Base-by-base conservation (phyloP, 768 basidiomycete genomes). In the Serendipita sp. region DNA sequence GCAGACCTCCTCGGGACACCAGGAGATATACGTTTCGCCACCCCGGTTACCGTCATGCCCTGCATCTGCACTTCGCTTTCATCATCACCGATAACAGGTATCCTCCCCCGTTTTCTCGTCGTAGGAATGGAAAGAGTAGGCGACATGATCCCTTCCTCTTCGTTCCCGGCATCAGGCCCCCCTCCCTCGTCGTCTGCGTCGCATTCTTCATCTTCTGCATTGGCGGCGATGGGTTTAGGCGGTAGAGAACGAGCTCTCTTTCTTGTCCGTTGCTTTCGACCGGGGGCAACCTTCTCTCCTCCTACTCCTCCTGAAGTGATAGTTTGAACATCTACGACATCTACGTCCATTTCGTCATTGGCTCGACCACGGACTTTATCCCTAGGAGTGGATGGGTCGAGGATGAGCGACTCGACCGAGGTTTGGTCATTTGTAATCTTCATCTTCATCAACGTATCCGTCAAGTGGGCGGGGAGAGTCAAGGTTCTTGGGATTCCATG, bases 161-260 rank as follows among this genome's bases (percentile, higher is more conserved):
- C 53, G 9, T 58, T 31, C 9, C 24, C 53, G 11, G 17, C 24
- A 22, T 33, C 33, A 13, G 53, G 17, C 9, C 33, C 53, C 9
- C 53, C 53, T 5, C 53, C 53, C 30, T 58, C 53, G 53, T 58
- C 53, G 31, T 58, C 53, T 20, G 53, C 53, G 31, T 58, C 53
- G 33, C 53, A 58, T 9, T 58, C 53, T 24, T 20, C n/a, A 9
- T 24, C 53, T 11, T 58, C 53, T 34, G 17, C 17, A 24, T 58
- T n/a, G 13, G 20, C 20, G 45, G 17, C 11, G 20, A 50, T 17
- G 11, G 45, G 45, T n/a, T 24, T 22, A 58, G 53, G 53, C 3
- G 53, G 53, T 5, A 58, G 53, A n/a, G 53, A 58, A 28, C 53
- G 53, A n/a, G 53, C 53, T 24, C 53, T 22, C 24, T 31, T 22